phyloP scores from a whole-genome alignment of 1,284 basidiomycete species.

The Rhodotorula sp. region DNA sequence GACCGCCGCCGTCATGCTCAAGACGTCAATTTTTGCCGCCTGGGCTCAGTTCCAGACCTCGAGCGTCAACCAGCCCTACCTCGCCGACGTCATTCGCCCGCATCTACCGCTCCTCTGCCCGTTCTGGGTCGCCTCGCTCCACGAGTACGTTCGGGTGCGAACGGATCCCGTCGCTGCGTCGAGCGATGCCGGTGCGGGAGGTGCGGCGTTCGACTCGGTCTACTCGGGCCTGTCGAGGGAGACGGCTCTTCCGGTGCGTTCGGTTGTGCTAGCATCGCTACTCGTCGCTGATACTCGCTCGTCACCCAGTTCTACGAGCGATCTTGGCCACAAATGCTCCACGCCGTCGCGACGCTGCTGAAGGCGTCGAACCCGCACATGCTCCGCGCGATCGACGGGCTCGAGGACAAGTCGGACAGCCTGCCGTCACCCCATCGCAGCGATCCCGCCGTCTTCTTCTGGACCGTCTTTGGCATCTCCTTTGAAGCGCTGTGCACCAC shows the following conservation, averaged over 20 bases:
- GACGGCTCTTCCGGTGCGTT: conserved; percentile 77
- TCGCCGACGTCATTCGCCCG: conserved; percentile 78
- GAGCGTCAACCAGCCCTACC: conserved; percentile 69
- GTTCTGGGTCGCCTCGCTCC: conserved; percentile 82
- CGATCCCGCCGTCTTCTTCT: conserved; percentile 81
- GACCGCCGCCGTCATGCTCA: conserved; percentile 91
- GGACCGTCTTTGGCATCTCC: conserved; percentile 84
- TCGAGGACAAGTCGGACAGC: conserved; percentile 50
- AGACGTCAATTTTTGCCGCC: conserved; percentile 87
- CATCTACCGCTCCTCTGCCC: conserved; percentile 71
- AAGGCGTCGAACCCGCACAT: conserved; percentile 66
- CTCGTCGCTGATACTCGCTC: conserved; percentile 1
- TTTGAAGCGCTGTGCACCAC: conserved; percentile 81
- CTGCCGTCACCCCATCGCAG: conserved; percentile 13
- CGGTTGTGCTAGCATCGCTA: conserved; percentile 10
- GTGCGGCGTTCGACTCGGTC: conserved; percentile 64
- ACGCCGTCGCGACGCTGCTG: conserved; percentile 82
- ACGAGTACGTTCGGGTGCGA: conserved; percentile 88
- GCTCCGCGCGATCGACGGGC: conserved; percentile 77
- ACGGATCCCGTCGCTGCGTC: conserved; percentile 81
- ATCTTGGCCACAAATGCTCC: conserved; percentile 79
- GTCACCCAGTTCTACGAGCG: conserved; percentile 76
- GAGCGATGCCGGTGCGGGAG: conserved; percentile 53
- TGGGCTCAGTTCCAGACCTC: conserved; percentile 93
- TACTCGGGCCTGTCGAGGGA: conserved; percentile 86